A percentile compares a stretch with the other conserved stretches of the same genome.
Evolutionary conservation across 2,329 filamentous ascomycete genomes (phyloP).

Genomic region (Mariannaea sp.): DNA sequence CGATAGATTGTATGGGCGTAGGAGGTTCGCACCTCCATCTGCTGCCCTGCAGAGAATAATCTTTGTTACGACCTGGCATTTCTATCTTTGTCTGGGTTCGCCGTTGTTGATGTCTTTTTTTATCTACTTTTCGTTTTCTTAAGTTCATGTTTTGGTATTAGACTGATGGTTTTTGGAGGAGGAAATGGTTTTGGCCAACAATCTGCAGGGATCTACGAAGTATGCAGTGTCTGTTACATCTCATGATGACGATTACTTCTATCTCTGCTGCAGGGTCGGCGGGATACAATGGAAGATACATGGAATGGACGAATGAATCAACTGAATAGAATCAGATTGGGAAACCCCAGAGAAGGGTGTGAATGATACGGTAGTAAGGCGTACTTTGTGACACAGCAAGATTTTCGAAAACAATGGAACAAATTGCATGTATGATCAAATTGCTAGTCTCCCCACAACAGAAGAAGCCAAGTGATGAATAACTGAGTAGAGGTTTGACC

Average conservation of each 20-base stretch:
- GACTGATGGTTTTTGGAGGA: background rate
- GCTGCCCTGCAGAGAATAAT: slow-evolving; percentile 40
- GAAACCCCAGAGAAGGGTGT: background rate
- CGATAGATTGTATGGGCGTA: slow-evolving; percentile 47
- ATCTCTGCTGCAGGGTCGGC: background rate
- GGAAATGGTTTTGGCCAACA: background rate
- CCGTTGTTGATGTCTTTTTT: slow-evolving; percentile 10
- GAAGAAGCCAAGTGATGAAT: no score
- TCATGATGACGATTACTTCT: background rate
- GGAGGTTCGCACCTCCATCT: slow-evolving; percentile 44
- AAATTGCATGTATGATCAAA: no score
- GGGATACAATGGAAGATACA: background rate
- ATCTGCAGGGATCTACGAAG: background rate
- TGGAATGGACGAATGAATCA: background rate
- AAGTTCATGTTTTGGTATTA: slow-evolving; percentile 4
- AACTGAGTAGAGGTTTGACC: no score
- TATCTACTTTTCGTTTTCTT: slow-evolving; percentile 13
- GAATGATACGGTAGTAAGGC: background rate
- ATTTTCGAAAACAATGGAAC: no score
- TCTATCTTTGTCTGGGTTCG: slow-evolving; percentile 25
- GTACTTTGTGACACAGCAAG: background rate
- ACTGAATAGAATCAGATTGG: slow-evolving; percentile 4
- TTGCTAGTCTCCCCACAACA: no score
- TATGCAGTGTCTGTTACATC: background rate
- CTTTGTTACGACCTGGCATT: slow-evolving; percentile 40